Percentiles rank a stretch among this genome's conserved stretches.
Conservation (phyloP, 2,329 filamentous ascomycete species). For the Venturia effusa region DNA sequence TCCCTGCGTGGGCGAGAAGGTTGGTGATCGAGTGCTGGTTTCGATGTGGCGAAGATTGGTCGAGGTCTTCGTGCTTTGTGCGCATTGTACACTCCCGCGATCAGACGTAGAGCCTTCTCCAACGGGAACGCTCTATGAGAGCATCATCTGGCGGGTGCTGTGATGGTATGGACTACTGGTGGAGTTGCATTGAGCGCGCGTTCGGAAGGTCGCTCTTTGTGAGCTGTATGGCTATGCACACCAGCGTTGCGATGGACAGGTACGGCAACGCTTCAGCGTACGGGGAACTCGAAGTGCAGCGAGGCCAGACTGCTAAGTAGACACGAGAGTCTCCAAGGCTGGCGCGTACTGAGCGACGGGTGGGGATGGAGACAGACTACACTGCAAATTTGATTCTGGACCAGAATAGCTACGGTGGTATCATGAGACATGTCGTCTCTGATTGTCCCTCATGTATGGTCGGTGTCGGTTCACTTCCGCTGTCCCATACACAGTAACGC, state of each 20-base stretch:
- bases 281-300: neutral
- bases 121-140: neutral
- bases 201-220: neutral
- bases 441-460: no score
- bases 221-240: neutral
- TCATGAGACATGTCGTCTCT: no score
- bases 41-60: neutral
- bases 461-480: no score
- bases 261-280: neutral
- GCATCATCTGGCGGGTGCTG: neutral
- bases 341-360: neutral
- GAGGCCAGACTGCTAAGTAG: neutral
- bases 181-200: neutral
- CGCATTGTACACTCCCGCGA: neutral
- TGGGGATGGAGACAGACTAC: neutral
- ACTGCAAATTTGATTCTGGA: no score
- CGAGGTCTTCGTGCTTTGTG: neutral
- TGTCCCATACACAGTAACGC: no score
- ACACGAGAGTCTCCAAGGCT: neutral
- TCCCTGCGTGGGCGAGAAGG: neutral
- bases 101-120: neutral
- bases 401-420: no score
- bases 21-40: constrained; percentile 4
- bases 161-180: neutral
- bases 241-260: neutral